Evolutionary conservation across 2,329 filamentous ascomycete species (phyloP).

Genomic region (Penicillium sp.): DNA sequence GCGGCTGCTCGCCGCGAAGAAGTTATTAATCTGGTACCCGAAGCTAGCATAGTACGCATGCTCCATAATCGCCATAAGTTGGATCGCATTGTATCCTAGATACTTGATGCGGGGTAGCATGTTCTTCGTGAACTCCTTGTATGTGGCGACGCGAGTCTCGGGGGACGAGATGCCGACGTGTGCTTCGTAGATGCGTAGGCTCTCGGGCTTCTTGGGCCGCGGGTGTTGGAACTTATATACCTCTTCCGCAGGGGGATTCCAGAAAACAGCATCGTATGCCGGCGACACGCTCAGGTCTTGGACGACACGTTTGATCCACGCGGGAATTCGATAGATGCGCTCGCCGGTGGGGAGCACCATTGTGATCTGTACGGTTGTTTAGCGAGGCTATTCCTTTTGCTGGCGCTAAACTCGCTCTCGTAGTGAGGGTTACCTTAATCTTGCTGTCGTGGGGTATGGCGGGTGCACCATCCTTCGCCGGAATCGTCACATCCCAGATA

Average conservation of each 20-base stretch:
- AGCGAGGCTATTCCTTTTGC: neutral
- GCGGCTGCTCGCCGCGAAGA: conserved; percentile 94
- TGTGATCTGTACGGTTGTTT: conserved; percentile 63
- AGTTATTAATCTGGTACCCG: conserved; percentile 97
- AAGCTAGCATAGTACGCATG: conserved; percentile 99
- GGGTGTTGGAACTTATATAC: conserved; percentile 81
- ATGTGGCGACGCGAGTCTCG: conserved; percentile 83
- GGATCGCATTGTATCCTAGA: conserved; percentile 94
- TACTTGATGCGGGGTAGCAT: conserved; percentile 88
- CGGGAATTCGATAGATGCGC: conserved; percentile 81
- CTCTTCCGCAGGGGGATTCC: conserved; percentile 80
- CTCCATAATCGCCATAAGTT: conserved; percentile 99
- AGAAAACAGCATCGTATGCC: conserved; percentile 92
- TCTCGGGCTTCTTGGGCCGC: conserved; percentile 77
- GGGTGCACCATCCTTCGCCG: conserved; percentile 69
- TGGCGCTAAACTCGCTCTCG: neutral
- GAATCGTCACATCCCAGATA: conserved; percentile 79
- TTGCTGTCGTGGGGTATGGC: conserved; percentile 92
- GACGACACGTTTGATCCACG: conserved; percentile 97
- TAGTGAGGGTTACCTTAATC: conserved; percentile 66
- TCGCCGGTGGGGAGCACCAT: conserved; percentile 77
- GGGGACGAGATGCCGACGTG: conserved; percentile 96
- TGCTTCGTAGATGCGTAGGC: conserved; percentile 95
- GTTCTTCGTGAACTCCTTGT: conserved; percentile 93
- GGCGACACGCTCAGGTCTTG: conserved; percentile 88